Evolutionary conservation across 768 basidiomycete genomes (phyloP), one percentile per base, ranked within the genome.

Genomic region (Boletus subparvulus): DNA sequence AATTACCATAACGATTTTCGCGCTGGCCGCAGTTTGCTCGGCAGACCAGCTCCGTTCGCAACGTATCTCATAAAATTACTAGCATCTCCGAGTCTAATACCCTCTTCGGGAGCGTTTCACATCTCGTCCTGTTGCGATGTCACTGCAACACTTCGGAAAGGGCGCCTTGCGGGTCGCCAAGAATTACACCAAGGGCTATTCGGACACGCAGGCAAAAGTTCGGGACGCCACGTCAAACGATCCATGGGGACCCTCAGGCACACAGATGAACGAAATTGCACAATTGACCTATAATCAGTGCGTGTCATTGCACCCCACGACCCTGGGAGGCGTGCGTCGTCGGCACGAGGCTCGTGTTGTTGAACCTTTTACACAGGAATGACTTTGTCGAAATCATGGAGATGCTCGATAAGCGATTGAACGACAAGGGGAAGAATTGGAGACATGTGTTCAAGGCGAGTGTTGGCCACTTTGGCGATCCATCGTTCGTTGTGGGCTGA

Each of bases 371-470:
- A 4, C 47, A 55, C 54, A 83, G 94, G 74, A 89, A 86, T 57
- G 95, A 98, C 67, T 99, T 99, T 71, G 94, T 98, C 13, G 97
- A 99, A 76, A 92, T 99, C 67, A 98, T 99, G 94, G 97, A 99
- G 78, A 97, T 98, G 93, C 81, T 99, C 47, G 97, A 98, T 75
- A 98, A 99, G 75, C 86, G 97, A 50, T 77, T 99, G 59, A 94
- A 94, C 65, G 97, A 99, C 78, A 98, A 97, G 80, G 97, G 97
- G 37, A 98, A 98, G 84, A 98, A 98, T 67, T 99, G 97, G 97
- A 83, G 96, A 50, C 97, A 99, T 78, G 96, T 98, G 55, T 98
- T 97, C 84, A 98, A 98, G 82, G 93, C 87, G 54, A 56, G 80
- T 62, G 24, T 43, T 36, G 42, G 24, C 45, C 11, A 8, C 32